A percentile compares a stretch with the other conserved stretches of the same genome.
phyloP scores from a whole-genome alignment of 108 stramenopile species.

The Cyclostephanos tholiformis region DNA sequence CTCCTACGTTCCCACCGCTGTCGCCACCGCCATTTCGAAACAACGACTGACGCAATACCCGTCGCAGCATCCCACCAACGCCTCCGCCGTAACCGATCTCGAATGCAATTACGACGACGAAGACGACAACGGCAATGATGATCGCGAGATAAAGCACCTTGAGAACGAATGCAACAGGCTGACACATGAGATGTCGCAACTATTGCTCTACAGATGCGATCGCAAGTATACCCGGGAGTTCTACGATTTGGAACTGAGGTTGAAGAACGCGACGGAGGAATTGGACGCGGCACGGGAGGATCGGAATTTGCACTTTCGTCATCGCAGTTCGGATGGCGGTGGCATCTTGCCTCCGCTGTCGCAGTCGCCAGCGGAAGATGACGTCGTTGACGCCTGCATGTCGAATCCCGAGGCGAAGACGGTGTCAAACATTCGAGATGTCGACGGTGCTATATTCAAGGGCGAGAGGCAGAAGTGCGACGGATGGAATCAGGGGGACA shows the following conservation, averaged over 20 bases:
- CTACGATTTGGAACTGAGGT: slow-evolving; percentile 18
- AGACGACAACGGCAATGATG: not conserved
- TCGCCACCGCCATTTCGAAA: not conserved
- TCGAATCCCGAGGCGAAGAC: too few relatives aligned
- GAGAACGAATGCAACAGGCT: slow-evolving; percentile 26
- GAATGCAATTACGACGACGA: not conserved
- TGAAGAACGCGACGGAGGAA: slow-evolving; percentile 27
- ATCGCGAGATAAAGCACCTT: slow-evolving; percentile 16
- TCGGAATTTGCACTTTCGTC: slow-evolving; percentile 23
- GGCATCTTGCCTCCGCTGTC: not conserved
- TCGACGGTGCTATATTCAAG: too few relatives aligned
- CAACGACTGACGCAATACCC: not conserved
- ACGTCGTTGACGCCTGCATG: not conserved
- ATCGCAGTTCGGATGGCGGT: not conserved
- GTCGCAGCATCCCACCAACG: not conserved
- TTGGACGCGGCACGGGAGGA: slow-evolving; percentile 33
- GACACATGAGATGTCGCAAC: not conserved
- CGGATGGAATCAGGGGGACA: not conserved
- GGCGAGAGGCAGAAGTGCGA: not conserved
- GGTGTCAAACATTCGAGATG: too few relatives aligned
- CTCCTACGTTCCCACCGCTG: not conserved
- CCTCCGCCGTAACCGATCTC: not conserved
- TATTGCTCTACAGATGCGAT: not conserved
- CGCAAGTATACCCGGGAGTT: slow-evolving; percentile 16
- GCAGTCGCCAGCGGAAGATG: not conserved